Base-by-base conservation (phyloP, 176 grass and related monocot species). In the Coix lacrymajobi region DNA sequence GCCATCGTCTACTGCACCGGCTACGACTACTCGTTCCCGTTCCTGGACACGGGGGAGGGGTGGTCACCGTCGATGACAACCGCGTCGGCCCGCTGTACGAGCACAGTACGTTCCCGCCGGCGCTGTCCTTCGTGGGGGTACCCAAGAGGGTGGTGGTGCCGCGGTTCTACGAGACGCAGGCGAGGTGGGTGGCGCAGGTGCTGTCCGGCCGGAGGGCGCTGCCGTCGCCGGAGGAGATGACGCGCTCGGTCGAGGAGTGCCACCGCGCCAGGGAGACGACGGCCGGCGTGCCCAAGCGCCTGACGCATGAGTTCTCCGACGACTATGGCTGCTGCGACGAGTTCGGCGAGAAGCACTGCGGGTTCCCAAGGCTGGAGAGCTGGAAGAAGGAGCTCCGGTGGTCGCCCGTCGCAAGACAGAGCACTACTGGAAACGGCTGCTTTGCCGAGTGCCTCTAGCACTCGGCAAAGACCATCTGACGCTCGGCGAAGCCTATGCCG, bases 1-100 rank as follows among this genome's bases (percentile, higher is more conserved):
- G 8, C 78, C 22, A 3, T 91, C 64, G 62, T 90, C 25, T 86
- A 83, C 62, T 80, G 90, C 79, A 88, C 86, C 0, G 89, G 90
- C 17, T 91, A 63, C 56, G 7, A 1, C 7, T 88, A 88, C 41
- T 78, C 78, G 9, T 79, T 83, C 66, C 79, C 88, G 31, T 90
- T 90, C 76, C 79, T 90, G 52, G 88, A 90, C 29, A 88, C 78
- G 7, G 70, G 7, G 70, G 56, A 8, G 86, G 66, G 0, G 10
- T 1, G 12, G 31, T 92, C 11, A 34, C 62, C 51, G 65, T 91
- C 20, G 85, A 91, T 75, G 85, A 88, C 51, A 61, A 78, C 67
- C 41, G 82, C 28, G 64, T 88, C 1, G 78, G 79, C 8, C 88
- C 88, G 49, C 79, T 86, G 29, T 82, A 30, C 75, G 79, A 90